Base-by-base conservation (phyloP, 371 early-diverging fungal genomes). In the Mucor mucedo region DNA sequence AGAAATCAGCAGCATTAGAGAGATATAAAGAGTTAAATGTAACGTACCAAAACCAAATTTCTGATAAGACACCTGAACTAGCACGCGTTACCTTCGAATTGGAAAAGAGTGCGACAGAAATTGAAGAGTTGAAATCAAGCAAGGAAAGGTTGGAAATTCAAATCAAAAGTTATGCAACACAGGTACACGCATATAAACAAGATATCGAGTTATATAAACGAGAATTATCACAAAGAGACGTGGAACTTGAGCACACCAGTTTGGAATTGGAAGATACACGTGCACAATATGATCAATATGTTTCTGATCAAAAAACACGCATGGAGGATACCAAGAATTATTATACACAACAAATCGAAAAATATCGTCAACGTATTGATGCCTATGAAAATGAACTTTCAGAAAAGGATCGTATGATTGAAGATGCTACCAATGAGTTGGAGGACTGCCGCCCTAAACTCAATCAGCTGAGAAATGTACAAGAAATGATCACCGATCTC, bases 311-410 rank as follows among this genome's bases (percentile, higher is more conserved):
- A 16, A 48, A 48, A 1, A 16, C n/a, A 4, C 16, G 16, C 4
- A 21, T 48, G 27, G 28, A 48, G 27, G 49, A 48, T 21, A 5
- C 27, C 27, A 55, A 55, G 35, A n/a, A 55, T 11, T n/a, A 38
- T 28, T 54, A 54, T 8, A 8, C 35, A 1, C 35, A 35, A 35
- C 35, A 35, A 35, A 35, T 35, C 6, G 35, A 47, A 47, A 47
- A 47, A 9, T 47, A 47, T 47, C 47, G 21, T 13, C 63, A 42
- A 16, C 55, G 52, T 21, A 56, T 63, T 21, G 52, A 49, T 1
- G 29, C 32, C 0, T 40, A 57, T 9, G 44, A 57, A 27, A n/a
- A 30, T 13, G 41, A 52, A 21, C 21, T 63, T 2, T 32, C 14
- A 9, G 29, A 56, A 5, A 56, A 57, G 35, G 49, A 27, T 6